phyloP scores from a whole-genome alignment of 352 stramenopile genomes.

The Phytophthora citricola region DNA sequence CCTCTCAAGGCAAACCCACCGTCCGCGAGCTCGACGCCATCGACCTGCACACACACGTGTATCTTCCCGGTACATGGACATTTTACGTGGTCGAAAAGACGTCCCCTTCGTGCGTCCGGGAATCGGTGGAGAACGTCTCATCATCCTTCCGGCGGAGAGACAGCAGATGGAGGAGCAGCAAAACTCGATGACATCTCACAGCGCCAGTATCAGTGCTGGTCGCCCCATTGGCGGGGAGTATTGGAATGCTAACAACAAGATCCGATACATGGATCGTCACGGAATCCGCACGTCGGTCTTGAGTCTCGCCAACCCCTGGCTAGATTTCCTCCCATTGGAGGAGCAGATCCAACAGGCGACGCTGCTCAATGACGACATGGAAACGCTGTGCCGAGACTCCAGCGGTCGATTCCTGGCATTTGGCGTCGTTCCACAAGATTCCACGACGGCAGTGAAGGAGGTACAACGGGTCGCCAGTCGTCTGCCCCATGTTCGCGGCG shows the following conservation, averaged over 20 bases:
- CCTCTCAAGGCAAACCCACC: constrained; percentile 43
- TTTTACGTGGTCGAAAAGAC: constrained; percentile 49
- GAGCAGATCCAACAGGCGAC: constrained; percentile 55
- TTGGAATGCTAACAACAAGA: constrained; percentile 57
- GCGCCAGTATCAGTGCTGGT: constrained; percentile 46
- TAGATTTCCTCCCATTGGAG: constrained; percentile 61
- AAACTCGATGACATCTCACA: constrained; percentile 14
- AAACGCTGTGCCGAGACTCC: constrained; percentile 51
- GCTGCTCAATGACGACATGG: constrained; percentile 64
- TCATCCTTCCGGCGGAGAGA: constrained; percentile 67
- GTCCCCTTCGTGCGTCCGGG: constrained; percentile 55
- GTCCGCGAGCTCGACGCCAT: constrained; percentile 48
- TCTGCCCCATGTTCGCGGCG: constrained; percentile 46
- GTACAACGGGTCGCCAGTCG: constrained; percentile 42
- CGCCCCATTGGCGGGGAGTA: constrained; percentile 70
- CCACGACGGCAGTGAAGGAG: constrained; percentile 44
- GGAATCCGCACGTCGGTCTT: constrained; percentile 64
- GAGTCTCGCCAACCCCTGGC: constrained; percentile 74
- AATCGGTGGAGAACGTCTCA: constrained; percentile 46
- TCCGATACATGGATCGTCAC: constrained; percentile 73
- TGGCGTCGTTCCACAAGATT: constrained; percentile 53
- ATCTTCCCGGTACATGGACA: constrained; percentile 70
- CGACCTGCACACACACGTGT: constrained; percentile 75
- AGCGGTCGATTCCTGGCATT: constrained; percentile 57
- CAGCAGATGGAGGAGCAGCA: constrained; percentile 41